Conservation (phyloP, 1,284 basidiomycete genomes). For the Cutaneotrichosporon sp. region DNA sequence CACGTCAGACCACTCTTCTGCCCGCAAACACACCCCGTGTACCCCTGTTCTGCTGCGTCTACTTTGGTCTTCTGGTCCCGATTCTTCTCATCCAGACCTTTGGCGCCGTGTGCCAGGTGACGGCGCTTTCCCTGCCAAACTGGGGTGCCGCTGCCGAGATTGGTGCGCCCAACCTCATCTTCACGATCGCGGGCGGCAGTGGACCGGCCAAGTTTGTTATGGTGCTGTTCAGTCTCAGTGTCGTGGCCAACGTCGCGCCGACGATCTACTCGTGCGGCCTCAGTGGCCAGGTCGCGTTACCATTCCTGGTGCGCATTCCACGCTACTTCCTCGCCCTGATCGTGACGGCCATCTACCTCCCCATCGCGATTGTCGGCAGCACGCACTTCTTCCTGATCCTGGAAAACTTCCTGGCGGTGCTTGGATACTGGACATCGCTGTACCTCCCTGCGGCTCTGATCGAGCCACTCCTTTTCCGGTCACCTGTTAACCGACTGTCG, state of each 20-base stretch:
- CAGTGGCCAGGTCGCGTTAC: constrained; percentile 71
- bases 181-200: constrained; percentile 61
- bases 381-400: constrained; percentile 41
- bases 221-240: constrained; percentile 56
- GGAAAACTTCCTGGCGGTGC: constrained; percentile 44
- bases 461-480: constrained; percentile 45
- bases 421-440: constrained; percentile 46
- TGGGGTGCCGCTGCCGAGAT: constrained; percentile 61
- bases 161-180: constrained; percentile 67
- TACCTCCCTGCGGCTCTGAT: constrained; percentile 43
- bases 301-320: constrained; percentile 59
- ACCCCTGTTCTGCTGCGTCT: constrained; percentile 63
- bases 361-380: constrained; percentile 43
- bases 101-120: constrained; percentile 57
- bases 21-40: constrained; percentile 38
- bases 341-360: constrained; percentile 63
- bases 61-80: constrained; percentile 66
- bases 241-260: constrained; percentile 75
- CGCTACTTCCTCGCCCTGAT: constrained; percentile 80
- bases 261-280: constrained; percentile 79
- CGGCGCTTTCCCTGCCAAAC: constrained; percentile 55
- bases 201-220: constrained; percentile 74
- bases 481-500: constrained; percentile 33
- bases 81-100: constrained; percentile 65
- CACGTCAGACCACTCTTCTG: constrained; percentile 49